phyloP scores from a whole-genome alignment of 768 basidiomycete species.

The Tylopilus intermedius region DNA sequence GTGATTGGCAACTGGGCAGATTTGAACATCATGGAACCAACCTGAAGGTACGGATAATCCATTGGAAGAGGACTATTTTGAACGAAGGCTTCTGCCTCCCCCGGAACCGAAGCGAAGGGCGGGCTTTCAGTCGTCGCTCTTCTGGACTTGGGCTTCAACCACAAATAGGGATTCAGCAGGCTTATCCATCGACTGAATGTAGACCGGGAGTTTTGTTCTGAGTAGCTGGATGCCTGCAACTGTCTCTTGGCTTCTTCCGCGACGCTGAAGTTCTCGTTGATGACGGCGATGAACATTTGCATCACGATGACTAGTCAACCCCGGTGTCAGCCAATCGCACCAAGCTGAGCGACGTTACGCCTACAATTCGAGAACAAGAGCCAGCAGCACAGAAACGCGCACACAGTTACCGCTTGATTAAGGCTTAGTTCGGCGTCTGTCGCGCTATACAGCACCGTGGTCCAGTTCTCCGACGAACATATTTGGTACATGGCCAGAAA shows the following conservation, averaged over 20 bases:
- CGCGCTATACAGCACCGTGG: conserved; percentile 61
- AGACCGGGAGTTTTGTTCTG: conserved; percentile 53
- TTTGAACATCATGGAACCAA: conserved; percentile 16
- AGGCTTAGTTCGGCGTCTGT: conserved; percentile 56
- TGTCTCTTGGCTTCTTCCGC: conserved; percentile 87
- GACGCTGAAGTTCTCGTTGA: conserved; percentile 92
- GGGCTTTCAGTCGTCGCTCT: conserved; percentile 66
- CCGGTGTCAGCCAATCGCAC: conserved; percentile 1
- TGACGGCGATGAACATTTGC: conserved; percentile 96
- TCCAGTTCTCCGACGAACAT: conserved; percentile 94
- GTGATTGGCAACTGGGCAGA: conserved; percentile 11
- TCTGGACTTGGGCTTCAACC: conserved; percentile 68
- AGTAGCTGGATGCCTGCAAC: conserved; percentile 71
- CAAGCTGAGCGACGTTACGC: conserved; percentile 23
- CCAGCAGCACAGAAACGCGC: conserved; percentile 77
- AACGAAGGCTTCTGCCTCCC: conserved; percentile 72
- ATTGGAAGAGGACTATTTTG: conserved; percentile 48
- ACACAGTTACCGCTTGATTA: conserved; percentile 65
- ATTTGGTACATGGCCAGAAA: conserved; percentile 87
- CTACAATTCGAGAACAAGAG: conserved; percentile 87
- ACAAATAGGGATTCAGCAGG: conserved; percentile 82
- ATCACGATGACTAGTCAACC: conserved; percentile 69
- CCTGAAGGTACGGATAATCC: conserved; percentile 24
- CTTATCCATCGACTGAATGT: conserved; percentile 57
- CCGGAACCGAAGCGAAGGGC: conserved; percentile 70